These are phyloP conservation scores for Gaertneriomyces semiglobifer DNA, from an alignment of 192 early-diverging fungal genomes.

Conservation along the genomic window DNA sequence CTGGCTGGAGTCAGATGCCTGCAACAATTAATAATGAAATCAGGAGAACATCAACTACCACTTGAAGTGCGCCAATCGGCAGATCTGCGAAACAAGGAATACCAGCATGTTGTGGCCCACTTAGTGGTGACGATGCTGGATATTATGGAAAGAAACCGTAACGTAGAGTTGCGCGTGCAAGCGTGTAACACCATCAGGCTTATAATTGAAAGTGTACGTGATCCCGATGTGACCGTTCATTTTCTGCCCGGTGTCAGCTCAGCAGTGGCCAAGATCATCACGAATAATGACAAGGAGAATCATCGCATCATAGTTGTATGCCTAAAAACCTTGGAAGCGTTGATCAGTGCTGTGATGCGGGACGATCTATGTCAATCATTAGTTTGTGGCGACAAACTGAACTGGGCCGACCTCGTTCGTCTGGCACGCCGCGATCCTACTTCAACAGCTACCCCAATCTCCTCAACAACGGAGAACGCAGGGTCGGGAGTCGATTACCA, in stretches of 20 bases:
- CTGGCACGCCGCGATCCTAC: not conserved
- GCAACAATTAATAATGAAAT: slow-evolving; percentile 3
- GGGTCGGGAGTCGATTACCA: not conserved
- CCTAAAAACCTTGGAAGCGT: slow-evolving; percentile 2
- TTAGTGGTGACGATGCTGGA: slow-evolving; percentile 24
- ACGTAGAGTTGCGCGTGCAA: slow-evolving; percentile 5
- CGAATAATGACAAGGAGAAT: slow-evolving; percentile 18
- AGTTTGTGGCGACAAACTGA: not conserved
- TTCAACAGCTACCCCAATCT: not conserved
- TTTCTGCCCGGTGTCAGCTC: slow-evolving; percentile 27
- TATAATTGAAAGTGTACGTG: not conserved
- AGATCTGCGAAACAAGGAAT: not conserved
- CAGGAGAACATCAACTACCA: not conserved
- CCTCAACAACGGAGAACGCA: not conserved
- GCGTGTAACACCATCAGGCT: not conserved
- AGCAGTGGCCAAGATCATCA: slow-evolving; percentile 11
- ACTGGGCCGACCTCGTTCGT: slow-evolving; percentile 14
- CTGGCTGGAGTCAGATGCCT: slow-evolving; percentile 13
- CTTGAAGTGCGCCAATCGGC: not conserved
- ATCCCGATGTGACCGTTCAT: slow-evolving; percentile 21
- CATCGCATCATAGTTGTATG: slow-evolving; percentile 23
- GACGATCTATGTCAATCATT: slow-evolving; percentile 13
- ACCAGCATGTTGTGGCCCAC: slow-evolving; percentile 29
- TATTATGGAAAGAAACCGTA: slow-evolving; percentile 11
- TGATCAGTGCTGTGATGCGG: not conserved